phyloP scores from a whole-genome alignment of 345 rosid species.

The Isatis tinctoria region DNA sequence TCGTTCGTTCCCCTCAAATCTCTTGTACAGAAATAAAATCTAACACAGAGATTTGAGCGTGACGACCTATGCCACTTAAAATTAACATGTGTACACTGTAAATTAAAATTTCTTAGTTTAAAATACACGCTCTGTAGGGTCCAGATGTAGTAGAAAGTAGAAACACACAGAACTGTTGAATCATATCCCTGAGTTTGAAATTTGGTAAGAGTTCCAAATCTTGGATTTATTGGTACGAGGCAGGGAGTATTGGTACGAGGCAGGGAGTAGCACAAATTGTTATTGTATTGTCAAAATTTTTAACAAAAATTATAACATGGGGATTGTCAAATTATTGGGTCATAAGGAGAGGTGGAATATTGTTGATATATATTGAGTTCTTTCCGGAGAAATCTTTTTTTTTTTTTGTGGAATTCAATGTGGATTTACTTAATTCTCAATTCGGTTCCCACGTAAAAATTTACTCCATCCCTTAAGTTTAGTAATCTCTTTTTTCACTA shows the following conservation, averaged over 20 bases:
- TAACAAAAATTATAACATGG: too few species aligned
- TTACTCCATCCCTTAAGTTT: too few species aligned
- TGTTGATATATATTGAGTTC: too few species aligned
- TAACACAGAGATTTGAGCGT: constrained; percentile 33
- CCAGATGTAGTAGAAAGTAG: background rate
- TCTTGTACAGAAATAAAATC: constrained; percentile 28
- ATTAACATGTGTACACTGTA: constrained; percentile 11
- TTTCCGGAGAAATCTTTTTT: too few species aligned
- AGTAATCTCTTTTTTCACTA: too few species aligned
- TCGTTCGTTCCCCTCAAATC: background rate
- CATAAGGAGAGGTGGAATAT: too few species aligned
- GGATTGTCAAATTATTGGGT: too few species aligned
- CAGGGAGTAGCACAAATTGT: background rate
- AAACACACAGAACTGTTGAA: background rate
- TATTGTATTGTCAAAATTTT: too few species aligned
- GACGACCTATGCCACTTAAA: constrained; percentile 9
- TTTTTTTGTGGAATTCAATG: too few species aligned
- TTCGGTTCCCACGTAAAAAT: too few species aligned
- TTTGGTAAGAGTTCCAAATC: background rate
- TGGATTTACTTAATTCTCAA: too few species aligned
- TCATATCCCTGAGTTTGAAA: constrained; percentile 7
- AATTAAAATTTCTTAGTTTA: constrained; percentile 7
- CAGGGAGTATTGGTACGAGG: constrained; percentile 13
- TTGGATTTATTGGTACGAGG: constrained; percentile 25
- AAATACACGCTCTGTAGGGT: constrained; percentile 22